Evolutionary conservation across 768 basidiomycete species (phyloP), one percentile per base, ranked within the genome.

Genomic region (Termitomyces bulborhizus): DNA sequence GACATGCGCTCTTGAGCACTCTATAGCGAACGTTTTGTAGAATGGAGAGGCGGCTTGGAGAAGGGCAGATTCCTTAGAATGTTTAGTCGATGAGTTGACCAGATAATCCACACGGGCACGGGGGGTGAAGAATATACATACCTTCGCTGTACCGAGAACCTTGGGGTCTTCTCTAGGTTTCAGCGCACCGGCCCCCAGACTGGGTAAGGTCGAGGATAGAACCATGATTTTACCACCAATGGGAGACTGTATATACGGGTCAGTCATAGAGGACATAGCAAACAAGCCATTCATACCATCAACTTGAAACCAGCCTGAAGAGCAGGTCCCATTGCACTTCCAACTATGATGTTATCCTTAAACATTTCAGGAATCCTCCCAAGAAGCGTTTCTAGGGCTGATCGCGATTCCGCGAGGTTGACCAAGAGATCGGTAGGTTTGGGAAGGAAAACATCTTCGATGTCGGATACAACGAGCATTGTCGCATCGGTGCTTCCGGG

Each of bases 21-120:
- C 97, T 65, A 98, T 99, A 16, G 97, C 94, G 61, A 98, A 98
- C 0, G 91, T 93, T 77, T 99, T 99, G 79, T 98, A 98, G 76
- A 96, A 99, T 3, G 88, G 82, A 16, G 88, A 89, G 0, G 90
- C 93, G n/a, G 97, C 81, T 76, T 95, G 93, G 34, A 99, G 81
- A 12, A 99, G 76, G 15, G 84, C 83, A 12, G 93, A 95, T 78
- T 99, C 97, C 86, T 93, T 5, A 1, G 2, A 39, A 26, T 46
- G 45, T 16, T 53, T 24, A 4, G 13, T 29, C 21, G 4, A 6
- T 37, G 24, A 37, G 36, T 37, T 8, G 6, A 11, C 5, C 9
- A 4, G 6, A 29, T 29, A 2, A 27, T 29, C 11, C 36, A 37
- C 18, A 46, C 1, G 4, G 26, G 29, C 18, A 46, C 1, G 4